These are phyloP conservation scores for Fonsecaea multimorphosa DNA, from an alignment of 2,329 filamentous ascomycete genomes.

Conservation along the genomic window DNA sequence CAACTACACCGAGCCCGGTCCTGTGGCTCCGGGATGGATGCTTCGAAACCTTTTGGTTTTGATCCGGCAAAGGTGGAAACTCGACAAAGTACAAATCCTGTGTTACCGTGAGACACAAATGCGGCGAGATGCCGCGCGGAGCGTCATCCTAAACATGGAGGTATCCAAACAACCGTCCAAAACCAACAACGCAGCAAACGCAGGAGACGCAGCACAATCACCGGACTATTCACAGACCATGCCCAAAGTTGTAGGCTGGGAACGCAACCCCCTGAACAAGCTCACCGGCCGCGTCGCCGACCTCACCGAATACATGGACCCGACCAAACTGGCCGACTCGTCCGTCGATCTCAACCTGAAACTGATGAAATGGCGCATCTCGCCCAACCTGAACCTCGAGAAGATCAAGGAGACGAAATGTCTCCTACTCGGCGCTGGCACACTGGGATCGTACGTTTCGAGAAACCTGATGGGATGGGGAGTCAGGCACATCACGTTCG, in stretches of 20 bases:
- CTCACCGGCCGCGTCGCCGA: constrained; percentile 79
- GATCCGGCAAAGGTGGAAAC: constrained; percentile 78
- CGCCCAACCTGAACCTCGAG: constrained; percentile 84
- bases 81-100: constrained; percentile 79
- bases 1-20: constrained; percentile 86
- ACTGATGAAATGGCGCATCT: constrained; percentile 98
- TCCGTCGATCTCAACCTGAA: constrained; percentile 96
- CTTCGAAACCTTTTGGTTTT: constrained; percentile 86
- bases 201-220: constrained; percentile 11
- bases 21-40: constrained; percentile 95
- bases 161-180: constrained; percentile 23
- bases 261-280: constrained; percentile 79
- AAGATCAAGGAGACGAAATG: constrained; percentile 89
- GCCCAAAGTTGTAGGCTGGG: constrained; percentile 96
- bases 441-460: constrained; percentile 90
- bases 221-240: constrained; percentile 51
- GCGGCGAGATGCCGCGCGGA: constrained; percentile 78
- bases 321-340: constrained; percentile 81
- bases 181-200: constrained; percentile 36
- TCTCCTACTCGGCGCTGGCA: constrained; percentile 88
- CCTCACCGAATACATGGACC: constrained; percentile 92
- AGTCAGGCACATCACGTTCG: constrained; percentile 90
- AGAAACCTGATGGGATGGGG: constrained; percentile 95
- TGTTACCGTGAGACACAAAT: constrained; percentile 87
- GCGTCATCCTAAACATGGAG: constrained; percentile 72